These are phyloP conservation scores for Corylus heterophylla DNA, from an alignment of 306 rosid species.

Conservation along the genomic window DNA sequence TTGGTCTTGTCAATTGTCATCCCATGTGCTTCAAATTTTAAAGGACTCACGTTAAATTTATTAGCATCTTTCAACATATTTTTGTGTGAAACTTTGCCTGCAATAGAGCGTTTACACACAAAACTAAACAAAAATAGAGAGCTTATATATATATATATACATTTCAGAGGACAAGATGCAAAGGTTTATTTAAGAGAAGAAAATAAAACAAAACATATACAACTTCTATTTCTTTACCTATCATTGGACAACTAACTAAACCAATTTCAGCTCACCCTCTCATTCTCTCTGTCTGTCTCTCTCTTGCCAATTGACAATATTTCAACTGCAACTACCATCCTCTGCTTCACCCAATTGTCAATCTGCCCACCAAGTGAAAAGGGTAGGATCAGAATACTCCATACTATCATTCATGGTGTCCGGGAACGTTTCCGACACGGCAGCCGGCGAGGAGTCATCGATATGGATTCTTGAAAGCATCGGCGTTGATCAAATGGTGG, in stretches of 20 bases:
- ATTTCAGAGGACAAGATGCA: no score
- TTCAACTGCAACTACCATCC: conserved; percentile 6
- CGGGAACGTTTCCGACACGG: conserved; percentile 29
- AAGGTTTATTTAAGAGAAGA: neutral
- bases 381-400: neutral
- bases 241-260: conserved; percentile 20
- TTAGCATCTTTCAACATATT: no score
- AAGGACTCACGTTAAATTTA: no score
- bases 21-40: no score
- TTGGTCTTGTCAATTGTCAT: no score
- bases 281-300: conserved; percentile 21
- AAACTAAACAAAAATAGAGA: no score
- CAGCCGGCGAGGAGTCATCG: conserved; percentile 34
- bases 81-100: no score
- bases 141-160: no score
- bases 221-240: conserved; percentile 1
- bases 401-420: neutral
- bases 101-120: no score
- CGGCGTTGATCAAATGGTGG: conserved; percentile 52
- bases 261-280: conserved; percentile 20
- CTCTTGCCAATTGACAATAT: conserved; percentile 2
- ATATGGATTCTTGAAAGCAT: conserved; percentile 57
- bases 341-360: conserved; percentile 9
- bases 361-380: neutral
- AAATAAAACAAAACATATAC: neutral